Evolutionary conservation across 768 basidiomycete genomes (phyloP).

Genomic region (Mycena albidolilacea): DNA sequence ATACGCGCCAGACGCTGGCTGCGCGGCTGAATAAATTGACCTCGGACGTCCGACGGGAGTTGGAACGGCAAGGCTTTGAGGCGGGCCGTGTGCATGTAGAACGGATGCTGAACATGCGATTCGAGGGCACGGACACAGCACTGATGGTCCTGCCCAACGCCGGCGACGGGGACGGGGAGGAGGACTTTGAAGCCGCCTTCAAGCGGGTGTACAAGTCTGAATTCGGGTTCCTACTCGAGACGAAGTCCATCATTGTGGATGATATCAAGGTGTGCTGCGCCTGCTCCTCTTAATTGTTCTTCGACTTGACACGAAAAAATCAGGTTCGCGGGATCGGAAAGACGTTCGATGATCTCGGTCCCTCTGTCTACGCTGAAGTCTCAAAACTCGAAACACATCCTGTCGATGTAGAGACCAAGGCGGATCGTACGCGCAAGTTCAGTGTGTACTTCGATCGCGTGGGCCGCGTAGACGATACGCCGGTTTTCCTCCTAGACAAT

Average conservation of each 20-base stretch:
- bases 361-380: constrained; percentile 85
- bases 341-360: constrained; percentile 86
- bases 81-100: constrained; percentile 80
- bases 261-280: constrained; percentile 81
- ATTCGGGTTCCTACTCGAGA: constrained; percentile 93
- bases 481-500: constrained; percentile 80
- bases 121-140: constrained; percentile 94
- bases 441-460: constrained; percentile 89
- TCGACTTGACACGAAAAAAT: background rate
- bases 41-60: constrained; percentile 72
- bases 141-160: constrained; percentile 82
- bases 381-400: constrained; percentile 61
- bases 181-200: constrained; percentile 88
- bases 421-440: constrained; percentile 60
- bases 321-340: constrained; percentile 93
- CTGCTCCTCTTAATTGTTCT: background rate
- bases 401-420: constrained; percentile 58
- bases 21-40: constrained; percentile 81
- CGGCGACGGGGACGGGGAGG: constrained; percentile 65
- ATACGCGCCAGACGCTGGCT: constrained; percentile 68
- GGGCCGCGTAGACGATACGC: constrained; percentile 83
- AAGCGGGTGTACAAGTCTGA: constrained; percentile 85
- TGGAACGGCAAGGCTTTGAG: constrained; percentile 87
- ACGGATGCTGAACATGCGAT: constrained; percentile 92
- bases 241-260: constrained; percentile 88